Evolutionary conservation across 1,284 basidiomycete species (phyloP), one percentile per base, ranked within the genome.

Genomic region (Sanghuangporus weigelae): DNA sequence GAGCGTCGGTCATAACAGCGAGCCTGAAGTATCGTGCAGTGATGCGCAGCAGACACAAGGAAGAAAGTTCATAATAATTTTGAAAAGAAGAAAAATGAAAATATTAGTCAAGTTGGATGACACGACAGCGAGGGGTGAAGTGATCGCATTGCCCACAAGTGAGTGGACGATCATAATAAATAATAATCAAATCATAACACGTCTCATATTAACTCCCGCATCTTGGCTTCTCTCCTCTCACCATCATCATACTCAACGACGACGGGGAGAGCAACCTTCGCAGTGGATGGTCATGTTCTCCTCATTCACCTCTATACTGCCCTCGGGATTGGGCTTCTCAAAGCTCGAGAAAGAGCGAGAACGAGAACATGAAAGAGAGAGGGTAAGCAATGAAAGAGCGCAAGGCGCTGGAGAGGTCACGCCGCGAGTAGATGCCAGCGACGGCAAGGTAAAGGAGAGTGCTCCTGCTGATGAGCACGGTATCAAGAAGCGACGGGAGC

Each of bases 401-500:
- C 44, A 62, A 64, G 23, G 58, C 44, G 38, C 23, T 5, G 48
- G 56, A 40, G 57, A 39, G n/a, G 53, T 35, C 11, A 60, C 40
- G 1, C 57, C 53, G 49, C 42, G 39, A 21, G 35, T 51, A 36
- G 26, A 46, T 16, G 59, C 56, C 46, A 46, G 58, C 8, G 63
- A 40, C 5, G 65, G 49, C 3, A 63, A 56, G 53, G 39, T 50
- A 1, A 63, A 57, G 39, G 65, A 66, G 16, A 49, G 40, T 21
- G 63, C 62, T 36, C 26, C 26, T 19, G 68, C 62, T 26, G 74
- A 76, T 55, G 73, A 75, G 54, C 69, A 70, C 26, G 73, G 67
- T 16, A 69, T 71, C 23, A 68, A 67, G 57, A 76, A 73, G 73
- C 75, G 72, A 69, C 80, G 79, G 74, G 84, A 79, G 69, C 79